phyloP scores from a whole-genome alignment of 129 eudicot species.

The Solidago caesia region DNA sequence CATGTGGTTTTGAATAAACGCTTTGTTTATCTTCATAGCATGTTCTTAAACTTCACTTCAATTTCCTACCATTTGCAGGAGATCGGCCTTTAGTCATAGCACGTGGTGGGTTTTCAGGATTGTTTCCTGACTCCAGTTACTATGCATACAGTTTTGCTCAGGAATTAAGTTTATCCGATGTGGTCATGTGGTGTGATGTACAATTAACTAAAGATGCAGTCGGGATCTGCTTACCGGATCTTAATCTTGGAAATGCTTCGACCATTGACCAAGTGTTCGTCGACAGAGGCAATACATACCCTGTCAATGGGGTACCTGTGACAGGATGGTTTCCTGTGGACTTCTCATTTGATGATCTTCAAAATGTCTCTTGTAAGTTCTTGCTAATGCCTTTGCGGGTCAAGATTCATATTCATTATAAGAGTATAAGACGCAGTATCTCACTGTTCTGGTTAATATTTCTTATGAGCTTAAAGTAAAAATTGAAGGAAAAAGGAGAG shows the following conservation, averaged over 20 bases:
- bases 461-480: no score
- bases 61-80: slow-evolving; percentile 33
- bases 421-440: no score
- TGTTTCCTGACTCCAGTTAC: slow-evolving; percentile 54
- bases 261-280: slow-evolving; percentile 6
- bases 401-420: no score
- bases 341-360: slow-evolving; percentile 55
- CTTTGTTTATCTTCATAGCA: slow-evolving; percentile 6
- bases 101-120: slow-evolving; percentile 73
- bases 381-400: no score
- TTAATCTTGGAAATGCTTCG: slow-evolving; percentile 46
- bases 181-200: slow-evolving; percentile 55
- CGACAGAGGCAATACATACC: slow-evolving; percentile 40
- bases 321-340: slow-evolving; percentile 62
- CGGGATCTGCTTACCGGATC: slow-evolving; percentile 57
- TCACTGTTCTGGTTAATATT: no score
- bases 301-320: slow-evolving; percentile 44
- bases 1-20: background rate
- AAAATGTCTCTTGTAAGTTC: slow-evolving; percentile 55
- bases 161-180: slow-evolving; percentile 30
- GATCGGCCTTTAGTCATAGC: slow-evolving; percentile 47
- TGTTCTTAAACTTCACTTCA: slow-evolving; percentile 17
- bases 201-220: slow-evolving; percentile 54
- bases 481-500: no score
- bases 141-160: slow-evolving; percentile 43